Base-by-base conservation (phyloP, 306 rosid species). In the Rubus parviflorus region DNA sequence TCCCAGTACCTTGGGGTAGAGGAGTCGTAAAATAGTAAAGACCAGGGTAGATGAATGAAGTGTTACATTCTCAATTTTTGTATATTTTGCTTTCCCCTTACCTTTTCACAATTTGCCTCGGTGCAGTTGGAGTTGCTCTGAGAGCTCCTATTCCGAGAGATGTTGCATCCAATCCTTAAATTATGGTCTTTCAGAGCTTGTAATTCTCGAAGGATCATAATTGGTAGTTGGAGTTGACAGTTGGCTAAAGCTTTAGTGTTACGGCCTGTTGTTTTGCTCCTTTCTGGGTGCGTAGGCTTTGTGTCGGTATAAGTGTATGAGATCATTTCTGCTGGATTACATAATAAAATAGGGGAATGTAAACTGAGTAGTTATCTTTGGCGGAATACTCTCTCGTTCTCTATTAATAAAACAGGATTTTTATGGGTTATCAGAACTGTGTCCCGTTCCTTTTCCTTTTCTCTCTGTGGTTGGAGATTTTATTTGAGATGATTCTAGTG, bases 1-100 rank as follows among this genome's bases (percentile, higher is more conserved):
- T 96, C 99, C 41, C 97, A 88, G 52, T 96, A 96, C 85, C 72
- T 80, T 72, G 96, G 79, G 70, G 73, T 74, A 35, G 94, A 88
- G 65, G 88, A 86, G 38, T 90, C 85, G 30, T 93, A 78, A 90
- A 64, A 62, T 38, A 77, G 57, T 70, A 53, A 46, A 60, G 60
- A 52, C 60, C 77, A 77, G 73, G 72, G 77, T 72, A 71, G 75
- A 47, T 43, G 75, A 67, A 82, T 80, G 80, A 84, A 74, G 79
- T 60, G 80, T 76, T 80, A 46, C 79, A 51, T 66, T 77, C 56
- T 73, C 79, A 69, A 74, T 83, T 87, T 84, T 83, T 73, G 63
- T 81, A 61, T 79, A 79, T 75, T 75, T 53, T n/a, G 5, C 68
- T 61, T 68, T 48, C 15, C 72, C 68, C 49, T 30, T 53, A 7